Conservation (phyloP, 441 rosid genomes). For the Bocquillonia castaneifolia region DNA sequence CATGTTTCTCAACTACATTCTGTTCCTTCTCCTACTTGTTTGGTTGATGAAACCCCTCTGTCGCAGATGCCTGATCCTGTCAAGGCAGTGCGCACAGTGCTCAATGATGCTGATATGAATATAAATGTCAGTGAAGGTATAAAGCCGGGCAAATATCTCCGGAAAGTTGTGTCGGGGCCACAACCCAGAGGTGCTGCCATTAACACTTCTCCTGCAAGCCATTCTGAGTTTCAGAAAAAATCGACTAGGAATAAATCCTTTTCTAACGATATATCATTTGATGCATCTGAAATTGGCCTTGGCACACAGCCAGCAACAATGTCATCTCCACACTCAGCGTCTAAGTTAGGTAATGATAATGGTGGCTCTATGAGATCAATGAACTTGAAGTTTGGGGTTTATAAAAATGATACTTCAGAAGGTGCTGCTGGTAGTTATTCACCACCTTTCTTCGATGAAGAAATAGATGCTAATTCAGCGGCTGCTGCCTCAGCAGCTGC, state of each 20-base stretch:
- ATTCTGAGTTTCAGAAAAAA: conserved; percentile 25
- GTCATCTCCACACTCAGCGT: conserved; percentile 19
- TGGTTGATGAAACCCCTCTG: conserved; percentile 40
- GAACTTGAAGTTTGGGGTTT: conserved; percentile 29
- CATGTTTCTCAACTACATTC: conserved; percentile 45
- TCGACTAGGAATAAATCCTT: conserved; percentile 30
- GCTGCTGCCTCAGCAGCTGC: conserved; percentile 93
- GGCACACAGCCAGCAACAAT: conserved; percentile 26
- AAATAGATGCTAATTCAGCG: conserved; percentile 64
- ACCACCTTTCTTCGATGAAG: conserved; percentile 65
- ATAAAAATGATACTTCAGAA: conserved; percentile 35
- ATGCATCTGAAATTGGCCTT: conserved; percentile 34
- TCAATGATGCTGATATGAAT: conserved; percentile 22
- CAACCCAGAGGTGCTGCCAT: conserved; percentile 26
- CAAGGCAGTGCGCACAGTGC: conserved; percentile 26
- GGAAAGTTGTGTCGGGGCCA: conserved; percentile 32
- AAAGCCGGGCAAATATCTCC: conserved; percentile 24
- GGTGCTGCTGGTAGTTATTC: conserved; percentile 38
- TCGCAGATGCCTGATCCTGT: conserved; percentile 22
- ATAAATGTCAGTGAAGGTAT: conserved; percentile 25
- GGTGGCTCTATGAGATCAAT: conserved; percentile 19
- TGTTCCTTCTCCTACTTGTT: conserved; percentile 42
- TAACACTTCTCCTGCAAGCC: conserved; percentile 22
- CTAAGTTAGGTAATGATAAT: conserved; percentile 19
- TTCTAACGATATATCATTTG: conserved; percentile 39